Base-by-base conservation (phyloP, 306 rosid species). In the Sindora glabra region DNA sequence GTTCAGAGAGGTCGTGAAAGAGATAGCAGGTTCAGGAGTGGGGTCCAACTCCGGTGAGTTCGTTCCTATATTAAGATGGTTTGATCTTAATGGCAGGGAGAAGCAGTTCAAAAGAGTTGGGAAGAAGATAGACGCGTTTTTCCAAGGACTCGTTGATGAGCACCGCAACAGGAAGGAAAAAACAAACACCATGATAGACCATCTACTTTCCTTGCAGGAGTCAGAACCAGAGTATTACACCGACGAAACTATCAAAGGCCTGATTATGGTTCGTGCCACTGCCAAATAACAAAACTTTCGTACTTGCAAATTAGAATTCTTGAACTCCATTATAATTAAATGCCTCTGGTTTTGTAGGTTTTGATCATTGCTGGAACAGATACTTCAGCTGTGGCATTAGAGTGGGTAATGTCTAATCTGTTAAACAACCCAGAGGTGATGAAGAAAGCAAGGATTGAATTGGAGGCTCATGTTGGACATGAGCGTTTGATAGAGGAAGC, bases 141-240 rank as follows among this genome's bases (percentile, higher is more conserved):
- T 80, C 12, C 90, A 86, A 76, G 82, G 85, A 3, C 62, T 86
- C 17, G 65, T 86, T 5, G 90, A 86, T 9, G 83, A 86, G 30
- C 79, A 70, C 4, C 59, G 85, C 11, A 73, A 30, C 0, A 56
- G 41, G 37, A 65, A 40, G 19, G 68, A 34, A 23, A 64, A 46
- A 26, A 46, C 62, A 10, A 56, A 73, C 8, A 80, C 86, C 1
- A 67, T 83, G 87, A 81, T 86, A 1, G 76, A 62, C 6, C 87
- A 80, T 45, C 24, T 86, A 13, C 83, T 86, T 15, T 71, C 75
- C 10, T 58, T 51, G 0, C 87, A 83, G 14, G 51, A 80, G 2
- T 67, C 85, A 5, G 62, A 83, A 0, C 87, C 90, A 1, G 78
- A 78, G 12, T 65, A 75, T 44, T 86, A 86, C 44, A 68, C 72